These are phyloP conservation scores for Torulaspora globosa DNA, from an alignment of 1,139 yeast species.

Conservation along the genomic window DNA sequence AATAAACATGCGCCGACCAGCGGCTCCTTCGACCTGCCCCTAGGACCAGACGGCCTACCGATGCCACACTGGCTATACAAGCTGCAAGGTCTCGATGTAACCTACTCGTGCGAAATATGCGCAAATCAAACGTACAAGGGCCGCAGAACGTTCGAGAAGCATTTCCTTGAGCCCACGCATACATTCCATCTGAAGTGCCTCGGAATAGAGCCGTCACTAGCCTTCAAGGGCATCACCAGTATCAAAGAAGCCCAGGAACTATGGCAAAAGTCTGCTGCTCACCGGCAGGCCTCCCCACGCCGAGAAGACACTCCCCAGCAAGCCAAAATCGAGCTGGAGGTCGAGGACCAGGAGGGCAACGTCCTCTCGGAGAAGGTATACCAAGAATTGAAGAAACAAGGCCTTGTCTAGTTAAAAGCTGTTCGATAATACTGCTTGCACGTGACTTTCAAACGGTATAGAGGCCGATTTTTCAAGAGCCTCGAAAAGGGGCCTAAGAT, in stretches of 20 bases:
- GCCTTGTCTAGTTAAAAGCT: constrained; percentile 45
- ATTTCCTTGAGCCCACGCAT: constrained; percentile 68
- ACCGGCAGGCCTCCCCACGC: constrained; percentile 34
- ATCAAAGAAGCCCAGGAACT: constrained; percentile 66
- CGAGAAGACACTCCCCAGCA: not conserved
- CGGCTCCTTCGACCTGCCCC: constrained; percentile 59
- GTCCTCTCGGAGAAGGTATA: constrained; percentile 83
- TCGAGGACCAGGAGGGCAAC: constrained; percentile 90
- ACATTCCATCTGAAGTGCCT: constrained; percentile 67
- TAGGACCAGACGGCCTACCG: constrained; percentile 87
- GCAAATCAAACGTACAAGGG: constrained; percentile 76
- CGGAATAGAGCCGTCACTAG: constrained; percentile 55
- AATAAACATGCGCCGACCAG: constrained; percentile 22
- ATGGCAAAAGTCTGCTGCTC: constrained; percentile 42
- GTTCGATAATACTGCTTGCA: not conserved
- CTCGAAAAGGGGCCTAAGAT: constrained; percentile 9
- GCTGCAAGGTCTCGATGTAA: constrained; percentile 75
- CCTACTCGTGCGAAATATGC: constrained; percentile 80
- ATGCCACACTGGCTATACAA: constrained; percentile 93
- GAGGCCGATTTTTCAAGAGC: not conserved
- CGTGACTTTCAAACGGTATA: not conserved
- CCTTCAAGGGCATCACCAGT: constrained; percentile 61
- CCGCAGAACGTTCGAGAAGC: constrained; percentile 63
- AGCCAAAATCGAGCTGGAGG: constrained; percentile 58
- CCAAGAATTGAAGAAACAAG: constrained; percentile 80